Evolutionary conservation across 768 basidiomycete species (phyloP).

Genomic region (Pisolithus sp.): DNA sequence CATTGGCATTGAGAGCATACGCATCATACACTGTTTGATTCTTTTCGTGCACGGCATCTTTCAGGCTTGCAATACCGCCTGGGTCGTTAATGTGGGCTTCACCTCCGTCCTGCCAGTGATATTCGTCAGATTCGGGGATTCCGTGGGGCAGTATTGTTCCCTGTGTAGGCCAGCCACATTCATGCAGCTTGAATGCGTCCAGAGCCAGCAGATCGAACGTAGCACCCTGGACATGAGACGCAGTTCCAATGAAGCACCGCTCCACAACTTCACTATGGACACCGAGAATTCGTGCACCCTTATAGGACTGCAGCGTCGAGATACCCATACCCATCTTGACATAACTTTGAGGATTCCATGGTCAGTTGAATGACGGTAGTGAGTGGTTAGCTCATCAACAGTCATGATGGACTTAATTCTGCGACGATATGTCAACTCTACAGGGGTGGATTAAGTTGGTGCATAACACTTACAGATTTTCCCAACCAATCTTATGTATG

Average conservation of each 20-base stretch:
- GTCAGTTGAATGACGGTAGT: constrained; percentile 83
- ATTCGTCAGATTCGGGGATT: constrained; percentile 96
- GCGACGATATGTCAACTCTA: constrained; percentile 10
- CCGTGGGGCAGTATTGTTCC: constrained; percentile 87
- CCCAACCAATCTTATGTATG: constrained; percentile 84
- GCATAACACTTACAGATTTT: constrained; percentile 69
- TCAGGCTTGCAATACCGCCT: constrained; percentile 82
- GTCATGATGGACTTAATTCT: constrained; percentile 82
- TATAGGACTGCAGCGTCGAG: constrained; percentile 95
- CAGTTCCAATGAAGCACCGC: constrained; percentile 88
- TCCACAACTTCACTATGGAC: constrained; percentile 89
- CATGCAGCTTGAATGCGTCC: constrained; percentile 97
- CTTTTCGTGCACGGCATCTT: constrained; percentile 96
- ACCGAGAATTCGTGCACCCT: constrained; percentile 96
- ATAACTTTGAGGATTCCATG: constrained; percentile 98
- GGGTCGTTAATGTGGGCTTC: constrained; percentile 99
- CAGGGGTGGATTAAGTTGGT: not conserved
- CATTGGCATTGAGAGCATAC: constrained; percentile 84
- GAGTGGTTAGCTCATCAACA: constrained; percentile 66
- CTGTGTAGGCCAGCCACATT: constrained; percentile 92
- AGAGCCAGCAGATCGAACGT: constrained; percentile 96
- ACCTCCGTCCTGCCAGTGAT: constrained; percentile 97
- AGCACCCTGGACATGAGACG: constrained; percentile 92
- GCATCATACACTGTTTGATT: constrained; percentile 89
- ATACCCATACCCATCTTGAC: constrained; percentile 99